Percentiles rank a stretch among this genome's conserved stretches.
phyloP scores from a whole-genome alignment of 371 early-diverging fungal species.

The Paraphysoderma sedebokerense region DNA sequence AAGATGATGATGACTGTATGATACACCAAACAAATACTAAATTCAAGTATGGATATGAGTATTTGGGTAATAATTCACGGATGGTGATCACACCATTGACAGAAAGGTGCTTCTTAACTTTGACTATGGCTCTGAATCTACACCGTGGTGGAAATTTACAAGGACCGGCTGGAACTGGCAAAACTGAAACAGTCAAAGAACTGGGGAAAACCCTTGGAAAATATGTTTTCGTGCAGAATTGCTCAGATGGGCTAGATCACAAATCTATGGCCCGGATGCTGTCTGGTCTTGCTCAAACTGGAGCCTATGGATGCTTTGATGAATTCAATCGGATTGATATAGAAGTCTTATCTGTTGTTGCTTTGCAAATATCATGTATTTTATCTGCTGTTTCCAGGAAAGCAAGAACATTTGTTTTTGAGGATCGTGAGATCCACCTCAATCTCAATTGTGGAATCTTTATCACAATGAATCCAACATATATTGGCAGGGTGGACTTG shows the following conservation, averaged over 20 bases:
- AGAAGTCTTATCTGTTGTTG: conserved; percentile 33
- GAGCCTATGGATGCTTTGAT: conserved; percentile 48
- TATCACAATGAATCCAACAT: conserved; percentile 46
- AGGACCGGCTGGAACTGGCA: conserved; percentile 41
- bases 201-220: conserved; percentile 34
- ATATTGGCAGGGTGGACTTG: conserved; percentile 33
- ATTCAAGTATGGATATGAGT: conserved; percentile 27
- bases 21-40: conserved; percentile 31
- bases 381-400: conserved; percentile 19
- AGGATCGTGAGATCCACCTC: conserved; percentile 27
- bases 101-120: conserved; percentile 33
- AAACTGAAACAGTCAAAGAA: conserved; percentile 45
- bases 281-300: conserved; percentile 29
- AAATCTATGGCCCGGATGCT: conserved; percentile 30
- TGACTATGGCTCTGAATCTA: conserved; percentile 31
- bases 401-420: conserved; percentile 23
- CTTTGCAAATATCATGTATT: conserved; percentile 26
- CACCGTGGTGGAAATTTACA: conserved; percentile 28
- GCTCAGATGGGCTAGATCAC: conserved; percentile 28
- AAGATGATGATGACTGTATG: conserved; percentile 29
- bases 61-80: conserved; percentile 24
- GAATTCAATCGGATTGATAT: conserved; percentile 44
- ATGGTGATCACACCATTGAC: conserved; percentile 37
- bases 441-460: conserved; percentile 25
- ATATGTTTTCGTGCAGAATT: conserved; percentile 36